Conservation (phyloP, 2,329 filamentous ascomycete species). For the Penicillium sp. region DNA sequence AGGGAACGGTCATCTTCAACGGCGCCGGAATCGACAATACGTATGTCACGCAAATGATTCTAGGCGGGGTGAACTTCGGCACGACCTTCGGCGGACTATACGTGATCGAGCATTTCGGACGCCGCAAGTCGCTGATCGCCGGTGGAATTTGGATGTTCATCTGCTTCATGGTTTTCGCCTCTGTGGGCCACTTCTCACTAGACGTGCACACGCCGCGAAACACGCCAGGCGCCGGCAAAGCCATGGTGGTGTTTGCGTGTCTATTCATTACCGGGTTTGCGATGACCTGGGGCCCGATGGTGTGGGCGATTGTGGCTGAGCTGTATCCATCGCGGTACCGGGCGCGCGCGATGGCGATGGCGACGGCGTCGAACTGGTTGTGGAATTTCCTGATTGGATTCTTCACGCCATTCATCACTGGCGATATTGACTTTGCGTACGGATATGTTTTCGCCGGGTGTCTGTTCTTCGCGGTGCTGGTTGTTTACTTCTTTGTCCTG, state of each 20-base stretch:
- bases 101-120: conserved; percentile 66
- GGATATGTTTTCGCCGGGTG: conserved; percentile 76
- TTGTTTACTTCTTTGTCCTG: conserved; percentile 72
- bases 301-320: conserved; percentile 50
- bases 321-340: conserved; percentile 50
- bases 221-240: conserved; percentile 55
- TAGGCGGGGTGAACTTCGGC: conserved; percentile 66
- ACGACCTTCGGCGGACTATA: conserved; percentile 67
- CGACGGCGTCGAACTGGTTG: conserved; percentile 71
- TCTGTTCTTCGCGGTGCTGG: conserved; percentile 60
- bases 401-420: conserved; percentile 75
- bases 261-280: conserved; percentile 72
- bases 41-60: conserved; percentile 64
- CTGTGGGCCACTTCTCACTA: conserved; percentile 51
- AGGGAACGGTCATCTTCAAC: conserved; percentile 52
- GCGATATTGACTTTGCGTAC: conserved; percentile 68
- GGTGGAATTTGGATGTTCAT: conserved; percentile 66
- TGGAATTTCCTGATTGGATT: conserved; percentile 73
- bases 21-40: conserved; percentile 64
- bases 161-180: conserved; percentile 65
- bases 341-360: conserved; percentile 73
- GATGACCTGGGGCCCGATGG: conserved; percentile 64
- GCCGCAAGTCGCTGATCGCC: conserved; percentile 65
- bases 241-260: conserved; percentile 69
- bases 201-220: conserved; percentile 41